phyloP scores from a whole-genome alignment of 345 rosid genomes.

The Corchorus olitorius region DNA sequence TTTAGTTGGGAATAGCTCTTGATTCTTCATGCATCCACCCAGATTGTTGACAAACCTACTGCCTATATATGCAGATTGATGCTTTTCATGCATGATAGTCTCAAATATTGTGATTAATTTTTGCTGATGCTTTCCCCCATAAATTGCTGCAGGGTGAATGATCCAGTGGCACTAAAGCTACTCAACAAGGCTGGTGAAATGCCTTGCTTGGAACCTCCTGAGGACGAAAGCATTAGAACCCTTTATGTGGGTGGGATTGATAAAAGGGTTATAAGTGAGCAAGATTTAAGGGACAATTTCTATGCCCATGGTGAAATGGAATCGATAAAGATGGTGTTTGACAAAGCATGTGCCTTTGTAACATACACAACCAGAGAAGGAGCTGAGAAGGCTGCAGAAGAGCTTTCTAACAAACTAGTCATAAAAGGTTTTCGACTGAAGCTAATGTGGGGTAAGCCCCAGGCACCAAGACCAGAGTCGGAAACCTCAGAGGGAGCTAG shows the following conservation, averaged over 20 bases:
- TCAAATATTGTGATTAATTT: not conserved
- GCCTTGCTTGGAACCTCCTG: constrained; percentile 91
- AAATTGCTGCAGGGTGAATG: constrained; percentile 67
- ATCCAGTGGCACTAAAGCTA: constrained; percentile 89
- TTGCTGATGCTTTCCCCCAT: constrained; percentile 7
- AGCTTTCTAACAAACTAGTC: constrained; percentile 84
- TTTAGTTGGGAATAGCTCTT: not conserved
- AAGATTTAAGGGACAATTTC: constrained; percentile 86
- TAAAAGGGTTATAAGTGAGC: constrained; percentile 77
- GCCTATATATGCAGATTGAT: not conserved
- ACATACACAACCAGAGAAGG: constrained; percentile 96
- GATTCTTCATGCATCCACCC: not conserved
- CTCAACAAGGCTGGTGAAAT: constrained; percentile 96
- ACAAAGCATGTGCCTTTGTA: constrained; percentile 90
- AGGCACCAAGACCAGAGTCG: constrained; percentile 73
- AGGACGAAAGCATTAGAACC: constrained; percentile 87
- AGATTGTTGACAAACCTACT: not conserved
- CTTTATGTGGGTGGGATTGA: constrained; percentile 92
- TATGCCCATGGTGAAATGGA: constrained; percentile 94
- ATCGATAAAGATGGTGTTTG: constrained; percentile 79
- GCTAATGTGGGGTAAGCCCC: constrained; percentile 96
- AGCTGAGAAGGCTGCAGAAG: constrained; percentile 94
- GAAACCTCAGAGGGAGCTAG: constrained; percentile 69
- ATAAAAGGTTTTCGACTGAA: constrained; percentile 89
- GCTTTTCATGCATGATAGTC: not conserved